Conservation (phyloP, 208 protist genomes). For the Trypanosomatidae sp. region DNA sequence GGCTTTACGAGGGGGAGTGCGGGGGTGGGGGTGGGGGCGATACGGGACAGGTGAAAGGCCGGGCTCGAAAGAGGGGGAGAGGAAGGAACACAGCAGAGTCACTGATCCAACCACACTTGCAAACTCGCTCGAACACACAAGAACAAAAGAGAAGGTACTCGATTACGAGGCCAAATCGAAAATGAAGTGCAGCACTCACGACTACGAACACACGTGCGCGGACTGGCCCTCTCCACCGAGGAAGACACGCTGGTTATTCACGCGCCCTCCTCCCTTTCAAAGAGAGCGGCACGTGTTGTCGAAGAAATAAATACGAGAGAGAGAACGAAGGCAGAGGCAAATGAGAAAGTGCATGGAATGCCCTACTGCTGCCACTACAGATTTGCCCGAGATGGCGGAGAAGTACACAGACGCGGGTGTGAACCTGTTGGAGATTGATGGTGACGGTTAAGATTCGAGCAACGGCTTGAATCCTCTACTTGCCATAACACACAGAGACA, state of each 20-base stretch:
- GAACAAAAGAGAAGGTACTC: background rate
- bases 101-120: background rate
- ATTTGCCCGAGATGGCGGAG: conserved; percentile 1
- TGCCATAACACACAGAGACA: conserved; percentile 1
- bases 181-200: background rate
- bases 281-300: background rate
- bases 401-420: background rate
- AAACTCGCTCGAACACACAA: background rate
- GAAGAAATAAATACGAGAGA: background rate
- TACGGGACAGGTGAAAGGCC: background rate
- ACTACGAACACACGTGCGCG: background rate
- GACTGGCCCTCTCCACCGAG: background rate
- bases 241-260: background rate
- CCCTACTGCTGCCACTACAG: background rate
- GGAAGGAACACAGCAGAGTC: background rate
- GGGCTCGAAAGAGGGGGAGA: background rate
- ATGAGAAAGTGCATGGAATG: background rate
- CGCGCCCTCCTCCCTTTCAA: background rate
- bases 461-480: background rate
- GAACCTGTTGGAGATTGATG: background rate
- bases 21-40: no score
- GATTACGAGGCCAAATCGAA: background rate
- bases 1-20: background rate
- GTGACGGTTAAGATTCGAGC: background rate
- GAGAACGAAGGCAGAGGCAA: no score